Percentiles rank a stretch among this genome's conserved stretches.
These are phyloP conservation scores for Botrytis paeoniae DNA, from an alignment of 2,329 filamentous ascomycete species.

Conservation along the genomic window DNA sequence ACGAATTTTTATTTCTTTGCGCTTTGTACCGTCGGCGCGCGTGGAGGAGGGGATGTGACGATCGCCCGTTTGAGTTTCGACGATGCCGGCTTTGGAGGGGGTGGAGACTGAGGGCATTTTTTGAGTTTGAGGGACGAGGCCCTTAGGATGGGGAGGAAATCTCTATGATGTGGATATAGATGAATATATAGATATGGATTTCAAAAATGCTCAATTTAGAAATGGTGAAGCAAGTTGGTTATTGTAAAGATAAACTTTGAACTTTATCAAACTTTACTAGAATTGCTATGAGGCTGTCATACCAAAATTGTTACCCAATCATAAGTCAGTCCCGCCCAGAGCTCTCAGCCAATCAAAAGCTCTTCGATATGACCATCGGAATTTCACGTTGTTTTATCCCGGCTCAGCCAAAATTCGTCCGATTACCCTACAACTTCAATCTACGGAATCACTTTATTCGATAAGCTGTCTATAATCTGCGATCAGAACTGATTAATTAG, in stretches of 20 bases:
- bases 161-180: not conserved
- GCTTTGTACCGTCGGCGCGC: conserved; percentile 83
- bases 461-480: conserved; percentile 15
- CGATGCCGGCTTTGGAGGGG: conserved; percentile 67
- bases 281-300: conserved; percentile 2
- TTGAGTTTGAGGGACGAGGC: not conserved
- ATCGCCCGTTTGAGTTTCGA: conserved; percentile 70
- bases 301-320: not conserved
- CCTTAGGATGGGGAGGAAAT: not conserved
- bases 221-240: too few relatives aligned
- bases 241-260: not conserved
- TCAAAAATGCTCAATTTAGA: not conserved
- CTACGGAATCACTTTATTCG: conserved; percentile 10
- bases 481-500: conserved; percentile 4
- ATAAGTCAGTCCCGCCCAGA: not conserved
- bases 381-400: conserved; percentile 17
- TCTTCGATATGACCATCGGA: conserved; percentile 16
- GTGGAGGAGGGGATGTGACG: conserved; percentile 86
- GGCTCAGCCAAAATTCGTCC: conserved; percentile 18
- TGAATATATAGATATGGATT: not conserved
- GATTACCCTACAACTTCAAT: conserved; percentile 14
- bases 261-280: not conserved
- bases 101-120: conserved; percentile 41
- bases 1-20: conserved; percentile 89
- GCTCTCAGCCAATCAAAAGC: conserved; percentile 8